Evolutionary conservation across 805 yeast species (phyloP), one percentile per base, ranked within the genome.

Genomic region (Starmerella apicola): DNA sequence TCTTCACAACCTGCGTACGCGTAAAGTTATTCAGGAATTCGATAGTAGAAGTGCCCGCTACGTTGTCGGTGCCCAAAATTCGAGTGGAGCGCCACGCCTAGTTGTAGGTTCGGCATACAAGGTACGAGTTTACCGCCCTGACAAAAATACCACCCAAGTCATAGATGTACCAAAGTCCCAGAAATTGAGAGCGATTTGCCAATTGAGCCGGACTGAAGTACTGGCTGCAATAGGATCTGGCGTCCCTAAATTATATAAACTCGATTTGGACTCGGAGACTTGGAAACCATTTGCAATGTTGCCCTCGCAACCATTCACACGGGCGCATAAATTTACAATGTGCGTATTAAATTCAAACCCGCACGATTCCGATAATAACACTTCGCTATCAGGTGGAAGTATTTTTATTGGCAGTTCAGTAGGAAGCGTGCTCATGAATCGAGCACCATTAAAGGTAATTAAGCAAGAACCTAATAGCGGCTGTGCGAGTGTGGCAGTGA

Each of bases 41-140:
- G 41, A 32, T 25, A 21, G 45, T 12, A 31, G 31, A 13, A 39
- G 45, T 15, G 49, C 49, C 5, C 37, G 35, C 21, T 33, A 25
- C 24, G 31, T 41, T 9, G 34, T 24, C 23, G 43, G 29, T 16
- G 31, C 20, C 3, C 15, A 20, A 9, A 36, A 26, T 8, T 5
- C 25, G n/a, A 18, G 13, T 15, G 21, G 34, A 13, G 17, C 20
- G 19, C 37, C 27, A 4, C 18, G 38, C 12, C 31, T 43, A 16
- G 46, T 39, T 13, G 49, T 47, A 8, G 51, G 37, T 5, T 47
- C 51, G 9, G 22, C 39, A 12, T 47, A 47, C 34, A 47, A 47
- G 28, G 22, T 47, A n/a, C 43, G 51, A 12, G 30, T 40, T n/a
- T 19, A 40, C 17, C 28, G 19, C 16, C 33, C 38, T 22, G 16